phyloP scores from a whole-genome alignment of 306 rosid species.

The Clitoria ternatea region DNA sequence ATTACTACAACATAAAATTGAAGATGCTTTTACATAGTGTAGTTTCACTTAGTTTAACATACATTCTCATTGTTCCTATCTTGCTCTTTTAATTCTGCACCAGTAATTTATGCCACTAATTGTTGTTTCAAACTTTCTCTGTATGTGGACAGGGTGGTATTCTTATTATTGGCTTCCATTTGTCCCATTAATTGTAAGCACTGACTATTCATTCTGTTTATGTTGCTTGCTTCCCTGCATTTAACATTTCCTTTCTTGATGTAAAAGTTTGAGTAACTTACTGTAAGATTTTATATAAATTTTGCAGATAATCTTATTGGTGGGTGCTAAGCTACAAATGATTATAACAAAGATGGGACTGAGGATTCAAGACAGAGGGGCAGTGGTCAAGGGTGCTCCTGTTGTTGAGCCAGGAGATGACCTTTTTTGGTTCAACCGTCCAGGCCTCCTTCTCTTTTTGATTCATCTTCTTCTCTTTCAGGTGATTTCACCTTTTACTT shows the following conservation, averaged over 20 bases:
- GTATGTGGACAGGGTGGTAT: conserved; percentile 54
- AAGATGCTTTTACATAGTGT: background rate
- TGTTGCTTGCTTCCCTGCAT: background rate
- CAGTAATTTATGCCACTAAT: background rate
- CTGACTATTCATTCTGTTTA: background rate
- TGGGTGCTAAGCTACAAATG: conserved; percentile 74
- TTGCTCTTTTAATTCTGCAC: background rate
- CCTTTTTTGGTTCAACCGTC: conserved; percentile 75
- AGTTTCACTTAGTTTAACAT: background rate
- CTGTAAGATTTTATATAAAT: background rate
- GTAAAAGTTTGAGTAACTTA: background rate
- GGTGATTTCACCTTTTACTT: conserved; percentile 30
- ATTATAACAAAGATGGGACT: conserved; percentile 72
- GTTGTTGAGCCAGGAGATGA: conserved; percentile 70
- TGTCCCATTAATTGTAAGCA: conserved; percentile 69
- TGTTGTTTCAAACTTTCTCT: background rate
- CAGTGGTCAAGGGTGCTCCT: conserved; percentile 71
- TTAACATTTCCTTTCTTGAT: background rate
- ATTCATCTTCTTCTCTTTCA: conserved; percentile 74
- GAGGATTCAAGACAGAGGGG: conserved; percentile 62
- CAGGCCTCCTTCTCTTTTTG: conserved; percentile 54
- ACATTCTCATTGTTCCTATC: background rate
- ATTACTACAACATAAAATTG: background rate
- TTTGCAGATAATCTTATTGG: conserved; percentile 59
- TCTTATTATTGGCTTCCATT: conserved; percentile 80